Percentiles rank a stretch among this genome's conserved stretches.
Conservation (phyloP, 257 asterid species). For the Jasminum sambac region DNA sequence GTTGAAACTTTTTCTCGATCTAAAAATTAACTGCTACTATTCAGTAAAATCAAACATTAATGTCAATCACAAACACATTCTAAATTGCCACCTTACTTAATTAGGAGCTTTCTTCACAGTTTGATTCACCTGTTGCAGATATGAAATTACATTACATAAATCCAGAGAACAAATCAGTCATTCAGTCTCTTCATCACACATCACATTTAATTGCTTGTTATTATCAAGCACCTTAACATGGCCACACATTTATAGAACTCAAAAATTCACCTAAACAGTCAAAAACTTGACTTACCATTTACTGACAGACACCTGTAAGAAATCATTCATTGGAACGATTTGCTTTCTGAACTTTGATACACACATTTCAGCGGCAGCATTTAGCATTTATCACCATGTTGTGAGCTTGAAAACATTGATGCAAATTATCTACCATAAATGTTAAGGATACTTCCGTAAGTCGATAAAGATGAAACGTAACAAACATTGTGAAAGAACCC, state of each 20-base stretch:
- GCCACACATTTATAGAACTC: neutral
- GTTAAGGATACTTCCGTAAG: neutral
- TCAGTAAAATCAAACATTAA: no score
- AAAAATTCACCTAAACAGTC: neutral
- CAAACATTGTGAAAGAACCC: neutral
- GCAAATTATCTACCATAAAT: neutral
- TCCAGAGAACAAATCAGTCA: neutral
- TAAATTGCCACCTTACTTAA: no score
- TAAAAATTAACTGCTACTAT: no score
- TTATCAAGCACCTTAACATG: neutral
- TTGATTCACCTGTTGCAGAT: neutral
- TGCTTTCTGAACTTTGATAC: neutral
- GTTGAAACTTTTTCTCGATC: no score
- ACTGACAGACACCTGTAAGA: neutral
- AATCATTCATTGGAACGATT: neutral
- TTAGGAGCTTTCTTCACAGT: no score
- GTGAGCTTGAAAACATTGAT: neutral
- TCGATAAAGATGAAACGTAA: neutral
- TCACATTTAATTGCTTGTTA: neutral
- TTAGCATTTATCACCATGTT: neutral
- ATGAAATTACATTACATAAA: neutral
- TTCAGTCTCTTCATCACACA: neutral
- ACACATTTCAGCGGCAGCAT: neutral
- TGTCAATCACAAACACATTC: no score
- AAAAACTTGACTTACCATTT: neutral